Conservation (phyloP, 371 early-diverging fungal genomes). For the Mortierella polycephala region DNA sequence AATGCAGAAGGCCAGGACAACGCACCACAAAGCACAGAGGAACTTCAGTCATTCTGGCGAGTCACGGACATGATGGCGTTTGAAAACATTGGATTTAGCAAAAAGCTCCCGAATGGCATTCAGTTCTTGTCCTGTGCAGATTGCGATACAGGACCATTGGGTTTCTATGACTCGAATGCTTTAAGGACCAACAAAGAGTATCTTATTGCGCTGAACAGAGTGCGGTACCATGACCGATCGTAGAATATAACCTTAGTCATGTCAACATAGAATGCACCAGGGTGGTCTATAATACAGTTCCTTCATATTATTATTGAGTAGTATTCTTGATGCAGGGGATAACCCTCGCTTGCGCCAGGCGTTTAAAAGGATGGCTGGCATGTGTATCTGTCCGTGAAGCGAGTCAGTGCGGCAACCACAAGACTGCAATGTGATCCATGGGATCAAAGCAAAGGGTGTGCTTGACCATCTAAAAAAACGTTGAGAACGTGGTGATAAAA, state of each 20-base stretch:
- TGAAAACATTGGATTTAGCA: conserved; percentile 85
- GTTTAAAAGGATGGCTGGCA: too few species aligned
- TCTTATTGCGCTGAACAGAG: conserved; percentile 63
- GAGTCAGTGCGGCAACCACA: too few species aligned
- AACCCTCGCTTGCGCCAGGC: too few species aligned
- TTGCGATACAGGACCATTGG: conserved; percentile 84
- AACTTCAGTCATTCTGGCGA: conserved; percentile 62
- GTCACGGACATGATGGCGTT: conserved; percentile 78
- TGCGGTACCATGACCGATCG: conserved; percentile 56
- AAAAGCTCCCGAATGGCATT: conserved; percentile 60
- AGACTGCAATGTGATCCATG: too few species aligned
- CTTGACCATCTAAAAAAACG: too few species aligned
- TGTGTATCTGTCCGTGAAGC: too few species aligned
- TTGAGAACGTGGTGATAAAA: too few species aligned
- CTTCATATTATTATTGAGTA: too few species aligned
- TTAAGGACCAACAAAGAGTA: conserved; percentile 56
- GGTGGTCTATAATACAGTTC: not conserved
- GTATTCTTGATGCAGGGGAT: too few species aligned
- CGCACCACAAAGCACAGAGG: conserved; percentile 4
- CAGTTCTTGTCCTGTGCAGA: conserved; percentile 85
- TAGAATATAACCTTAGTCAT: not conserved
- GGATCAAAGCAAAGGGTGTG: too few species aligned
- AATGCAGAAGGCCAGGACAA: not conserved
- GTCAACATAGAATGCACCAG: not conserved
- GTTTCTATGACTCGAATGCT: conserved; percentile 64